Evolutionary conservation across 371 early-diverging fungal genomes (phyloP).

Genomic region (Syncephalastrum racemosum): DNA sequence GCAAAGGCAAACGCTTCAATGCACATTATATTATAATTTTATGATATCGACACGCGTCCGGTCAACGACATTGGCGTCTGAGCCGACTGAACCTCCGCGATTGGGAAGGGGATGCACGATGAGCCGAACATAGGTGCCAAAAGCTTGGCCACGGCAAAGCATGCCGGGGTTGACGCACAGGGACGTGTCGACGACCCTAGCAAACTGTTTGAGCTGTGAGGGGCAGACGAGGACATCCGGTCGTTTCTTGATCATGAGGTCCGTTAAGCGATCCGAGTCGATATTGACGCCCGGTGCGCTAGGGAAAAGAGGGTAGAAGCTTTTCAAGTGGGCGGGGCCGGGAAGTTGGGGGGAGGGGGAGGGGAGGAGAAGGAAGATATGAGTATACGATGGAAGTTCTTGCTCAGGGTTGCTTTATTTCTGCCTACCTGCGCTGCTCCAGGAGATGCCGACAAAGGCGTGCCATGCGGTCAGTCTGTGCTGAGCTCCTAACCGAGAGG

Average conservation of each 20-base stretch:
- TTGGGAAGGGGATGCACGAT: conserved; percentile 62
- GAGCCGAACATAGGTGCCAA: conserved; percentile 78
- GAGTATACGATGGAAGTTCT: background rate
- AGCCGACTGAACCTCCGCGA: conserved; percentile 10
- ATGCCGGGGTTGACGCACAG: conserved; percentile 84
- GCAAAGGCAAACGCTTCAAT: too few species aligned
- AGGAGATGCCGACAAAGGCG: conserved; percentile 70
- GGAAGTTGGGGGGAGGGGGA: too few species aligned
- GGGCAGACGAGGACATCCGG: conserved; percentile 86
- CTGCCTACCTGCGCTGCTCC: conserved; percentile 68
- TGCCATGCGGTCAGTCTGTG: conserved; percentile 58
- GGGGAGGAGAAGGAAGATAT: too few species aligned
- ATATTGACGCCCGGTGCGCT: conserved; percentile 60
- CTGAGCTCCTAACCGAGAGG: conserved; percentile 10
- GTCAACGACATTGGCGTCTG: conserved; percentile 31
- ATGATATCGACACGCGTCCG: conserved; percentile 64
- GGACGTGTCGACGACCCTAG: conserved; percentile 64
- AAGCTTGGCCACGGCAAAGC: conserved; percentile 57
- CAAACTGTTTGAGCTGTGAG: conserved; percentile 67
- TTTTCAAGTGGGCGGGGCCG: conserved; percentile 14
- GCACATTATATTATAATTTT: conserved; percentile 40
- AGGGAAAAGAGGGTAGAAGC: conserved; percentile 82
- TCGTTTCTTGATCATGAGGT: conserved; percentile 48
- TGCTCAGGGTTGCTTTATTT: background rate
- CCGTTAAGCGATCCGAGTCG: conserved; percentile 44